Evolutionary conservation across 1,139 yeast genomes (phyloP), one percentile per base, ranked within the genome.

Genomic region (Blastobotrys raffinosifermentans): DNA sequence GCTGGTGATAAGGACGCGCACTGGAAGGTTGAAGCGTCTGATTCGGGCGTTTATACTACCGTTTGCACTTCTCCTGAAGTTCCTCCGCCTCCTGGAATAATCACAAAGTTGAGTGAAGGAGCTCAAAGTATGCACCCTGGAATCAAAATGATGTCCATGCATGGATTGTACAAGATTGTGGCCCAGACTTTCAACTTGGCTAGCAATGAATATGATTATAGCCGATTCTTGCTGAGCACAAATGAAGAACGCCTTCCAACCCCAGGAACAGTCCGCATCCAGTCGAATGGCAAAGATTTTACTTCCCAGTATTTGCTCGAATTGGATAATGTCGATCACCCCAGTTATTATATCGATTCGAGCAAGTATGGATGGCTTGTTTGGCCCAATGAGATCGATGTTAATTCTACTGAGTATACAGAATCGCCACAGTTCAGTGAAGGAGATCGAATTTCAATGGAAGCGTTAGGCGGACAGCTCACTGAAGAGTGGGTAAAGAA

Each of bases 321-420:
- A 49, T 62, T 82, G 66, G 53, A 54, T n/a, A 73, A 75, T 18
- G 35, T 46, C 9, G 44, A 52, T 4, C 41, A 46, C n/a, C 54
- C 56, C 0, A 20, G 44, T 1, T 60, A 51, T 39, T 53, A 31
- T 48, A 56, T 66, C 14, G 61, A 62, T 0, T 45, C 61, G 22
- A 80, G 86, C 1, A 53, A 54, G 1, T 81, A 62, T 48, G 95
- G 96, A 0, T 84, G 93, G 80, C 61, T 84, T 13, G 80, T 81
- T 35, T 86, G 96, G 95, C 85, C 80, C 13, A 62, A 73, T 8
- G 46, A 61, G 0, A 56, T 84, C 61, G 55, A 60, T 21, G 93
- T 73, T 1, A 66, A 74, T 9, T 59, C 63, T 14, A 55, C 58
- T 2, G 53, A 55, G 6, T 37, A 44, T 15, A 32, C 39, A 2